These are phyloP conservation scores for Paraphaeosphaeria sporulosa DNA, from an alignment of 2,329 filamentous ascomycete species.

Conservation along the genomic window DNA sequence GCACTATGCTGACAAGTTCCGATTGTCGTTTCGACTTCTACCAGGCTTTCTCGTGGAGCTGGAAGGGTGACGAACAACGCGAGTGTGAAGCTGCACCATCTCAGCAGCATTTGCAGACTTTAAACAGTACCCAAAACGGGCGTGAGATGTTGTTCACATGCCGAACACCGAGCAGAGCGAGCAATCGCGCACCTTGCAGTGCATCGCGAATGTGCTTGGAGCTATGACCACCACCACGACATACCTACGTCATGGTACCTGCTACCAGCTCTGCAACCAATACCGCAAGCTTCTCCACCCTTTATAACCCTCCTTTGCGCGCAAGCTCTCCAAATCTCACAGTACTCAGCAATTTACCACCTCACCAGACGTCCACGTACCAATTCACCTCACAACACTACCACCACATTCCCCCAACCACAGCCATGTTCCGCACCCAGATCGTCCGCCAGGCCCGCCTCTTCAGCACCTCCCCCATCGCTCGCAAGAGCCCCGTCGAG, in stretches of 20 bases:
- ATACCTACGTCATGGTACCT: constrained; percentile 31
- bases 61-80: not conserved
- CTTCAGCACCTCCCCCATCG: constrained; percentile 62
- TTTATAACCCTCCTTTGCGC: constrained; percentile 10
- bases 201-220: constrained; percentile 23
- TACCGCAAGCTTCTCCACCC: constrained; percentile 3
- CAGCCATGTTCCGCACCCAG: constrained; percentile 56
- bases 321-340: not conserved
- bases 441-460: constrained; percentile 55
- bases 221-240: constrained; percentile 26
- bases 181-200: not conserved
- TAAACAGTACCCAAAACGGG: not conserved
- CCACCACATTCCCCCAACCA: constrained; percentile 15
- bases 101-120: not conserved
- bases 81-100: not conserved
- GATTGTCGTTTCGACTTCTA: not conserved
- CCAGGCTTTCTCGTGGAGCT: not conserved
- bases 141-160: not conserved
- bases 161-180: not conserved
- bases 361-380: not conserved
- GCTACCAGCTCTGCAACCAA: constrained; percentile 7
- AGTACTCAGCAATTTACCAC: not conserved
- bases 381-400: constrained; percentile 12
- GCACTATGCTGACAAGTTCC: not conserved
- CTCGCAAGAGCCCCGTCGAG: constrained; percentile 62